Conservation (phyloP, 495 filamentous ascomycete species). For the Podospora pseudoanserina region DNA sequence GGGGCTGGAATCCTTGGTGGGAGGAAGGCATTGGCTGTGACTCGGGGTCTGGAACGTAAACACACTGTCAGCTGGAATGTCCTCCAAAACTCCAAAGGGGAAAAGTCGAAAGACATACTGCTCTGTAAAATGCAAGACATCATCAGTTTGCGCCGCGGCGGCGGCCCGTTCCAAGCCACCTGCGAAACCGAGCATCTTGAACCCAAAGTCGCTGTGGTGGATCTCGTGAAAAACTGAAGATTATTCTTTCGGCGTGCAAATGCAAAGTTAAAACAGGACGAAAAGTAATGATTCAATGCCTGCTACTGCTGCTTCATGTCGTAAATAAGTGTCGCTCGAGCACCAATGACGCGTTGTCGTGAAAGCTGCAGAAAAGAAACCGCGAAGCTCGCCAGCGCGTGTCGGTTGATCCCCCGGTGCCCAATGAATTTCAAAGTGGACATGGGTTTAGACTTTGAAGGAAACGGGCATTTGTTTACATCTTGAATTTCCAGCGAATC, state of each 20-base stretch:
- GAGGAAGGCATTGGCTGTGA: conserved; percentile 24
- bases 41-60: conserved; percentile 16
- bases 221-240: neutral
- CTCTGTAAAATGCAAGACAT: neutral
- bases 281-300: neutral
- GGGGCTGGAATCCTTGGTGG: conserved; percentile 23
- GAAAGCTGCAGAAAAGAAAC: conserved; percentile 10
- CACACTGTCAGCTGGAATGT: neutral
- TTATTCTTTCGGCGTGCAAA: neutral
- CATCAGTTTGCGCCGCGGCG: neutral
- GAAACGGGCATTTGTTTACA: conserved; percentile 28
- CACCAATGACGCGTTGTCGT: conserved; percentile 10
- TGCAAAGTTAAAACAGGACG: neutral
- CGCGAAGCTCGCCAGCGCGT: conserved; percentile 15
- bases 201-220: neutral
- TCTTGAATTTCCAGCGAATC: conserved; percentile 27
- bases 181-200: conserved; percentile 11
- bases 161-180: conserved; percentile 4
- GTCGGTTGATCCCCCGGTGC: neutral
- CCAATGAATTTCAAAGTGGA: neutral
- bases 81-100: neutral
- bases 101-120: conserved; percentile 9
- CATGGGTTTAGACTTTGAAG: conserved; percentile 1
- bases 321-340: neutral
- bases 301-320: conserved; percentile 2